Evolutionary conservation across 2,329 filamentous ascomycete genomes (phyloP).

Genomic region (Fusarium armeniacum): DNA sequence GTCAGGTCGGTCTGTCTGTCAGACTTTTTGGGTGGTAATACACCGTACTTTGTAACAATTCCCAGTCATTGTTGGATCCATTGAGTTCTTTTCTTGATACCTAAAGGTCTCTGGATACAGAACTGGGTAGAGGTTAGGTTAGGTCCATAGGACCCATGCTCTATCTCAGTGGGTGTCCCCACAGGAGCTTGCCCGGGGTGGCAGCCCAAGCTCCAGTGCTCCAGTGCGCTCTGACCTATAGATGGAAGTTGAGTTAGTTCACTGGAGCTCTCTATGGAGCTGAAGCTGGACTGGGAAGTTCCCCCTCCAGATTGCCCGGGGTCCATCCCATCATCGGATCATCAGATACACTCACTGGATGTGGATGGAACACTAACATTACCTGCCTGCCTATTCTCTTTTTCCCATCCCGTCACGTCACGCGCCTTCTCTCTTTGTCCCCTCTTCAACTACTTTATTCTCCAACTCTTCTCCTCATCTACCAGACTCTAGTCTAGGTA

Average conservation of each 20-base stretch:
- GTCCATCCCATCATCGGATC: constrained; percentile 43
- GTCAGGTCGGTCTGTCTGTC: not conserved
- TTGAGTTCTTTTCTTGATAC: not conserved
- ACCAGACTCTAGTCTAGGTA: not conserved
- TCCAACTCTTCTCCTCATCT: constrained; percentile 6
- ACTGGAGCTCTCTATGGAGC: constrained; percentile 10
- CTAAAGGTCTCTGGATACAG: constrained; percentile 26
- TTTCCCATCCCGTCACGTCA: constrained; percentile 30
- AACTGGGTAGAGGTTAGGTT: constrained; percentile 11
- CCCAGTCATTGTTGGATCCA: not conserved
- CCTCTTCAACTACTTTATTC: not conserved
- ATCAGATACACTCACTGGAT: constrained; percentile 35
- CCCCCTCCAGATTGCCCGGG: constrained; percentile 36
- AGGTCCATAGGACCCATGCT: not conserved
- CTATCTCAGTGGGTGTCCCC: constrained; percentile 15
- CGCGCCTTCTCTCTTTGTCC: constrained; percentile 16
- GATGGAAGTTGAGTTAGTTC: constrained; percentile 9
- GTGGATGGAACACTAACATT: constrained; percentile 14
- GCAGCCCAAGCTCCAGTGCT: not conserved
- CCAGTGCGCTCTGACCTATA: constrained; percentile 7
- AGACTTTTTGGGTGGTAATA: not conserved
- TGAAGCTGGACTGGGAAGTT: constrained; percentile 29
- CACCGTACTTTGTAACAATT: not conserved
- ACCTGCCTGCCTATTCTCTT: constrained; percentile 3
- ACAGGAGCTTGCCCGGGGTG: constrained; percentile 38